A percentile compares a stretch with the other conserved stretches of the same genome.
These are phyloP conservation scores for Aspergillus jensenii DNA, from an alignment of 2,329 filamentous ascomycete species.

Conservation along the genomic window DNA sequence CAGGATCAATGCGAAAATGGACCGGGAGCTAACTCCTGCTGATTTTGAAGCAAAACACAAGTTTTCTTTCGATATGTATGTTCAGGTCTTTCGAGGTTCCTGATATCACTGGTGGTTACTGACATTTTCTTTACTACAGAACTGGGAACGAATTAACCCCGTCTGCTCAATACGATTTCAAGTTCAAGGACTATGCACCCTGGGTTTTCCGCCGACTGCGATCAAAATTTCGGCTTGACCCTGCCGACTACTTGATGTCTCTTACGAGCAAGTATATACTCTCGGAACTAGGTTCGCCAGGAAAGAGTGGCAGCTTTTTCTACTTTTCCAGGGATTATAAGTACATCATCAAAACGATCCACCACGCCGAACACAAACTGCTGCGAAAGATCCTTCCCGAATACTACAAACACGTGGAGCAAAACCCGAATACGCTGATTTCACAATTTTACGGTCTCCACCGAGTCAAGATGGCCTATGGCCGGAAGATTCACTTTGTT, in stretches of 20 bases:
- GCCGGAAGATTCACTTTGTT: conserved; percentile 97
- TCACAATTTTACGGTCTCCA: conserved; percentile 98
- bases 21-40: conserved; percentile 81
- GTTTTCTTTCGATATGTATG: conserved; percentile 97
- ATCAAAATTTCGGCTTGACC: conserved; percentile 83
- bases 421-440: conserved; percentile 93
- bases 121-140: conserved; percentile 46
- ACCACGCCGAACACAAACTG: conserved; percentile 73
- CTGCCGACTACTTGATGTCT: conserved; percentile 97
- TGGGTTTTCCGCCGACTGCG: conserved; percentile 97
- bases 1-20: conserved; percentile 93
- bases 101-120: neutral
- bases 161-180: conserved; percentile 99
- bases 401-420: conserved; percentile 88
- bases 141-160: conserved; percentile 96
- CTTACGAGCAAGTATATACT: conserved; percentile 98
- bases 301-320: conserved; percentile 98
- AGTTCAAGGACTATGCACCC: conserved; percentile 99
- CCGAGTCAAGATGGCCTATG: conserved; percentile 96
- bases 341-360: conserved; percentile 99
- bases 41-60: conserved; percentile 96
- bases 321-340: conserved; percentile 99
- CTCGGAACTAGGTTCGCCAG: conserved; percentile 92
- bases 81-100: neutral
- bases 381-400: conserved; percentile 63